Conservation (phyloP, 2,329 filamentous ascomycete genomes). For the Geosmithia putterillii region DNA sequence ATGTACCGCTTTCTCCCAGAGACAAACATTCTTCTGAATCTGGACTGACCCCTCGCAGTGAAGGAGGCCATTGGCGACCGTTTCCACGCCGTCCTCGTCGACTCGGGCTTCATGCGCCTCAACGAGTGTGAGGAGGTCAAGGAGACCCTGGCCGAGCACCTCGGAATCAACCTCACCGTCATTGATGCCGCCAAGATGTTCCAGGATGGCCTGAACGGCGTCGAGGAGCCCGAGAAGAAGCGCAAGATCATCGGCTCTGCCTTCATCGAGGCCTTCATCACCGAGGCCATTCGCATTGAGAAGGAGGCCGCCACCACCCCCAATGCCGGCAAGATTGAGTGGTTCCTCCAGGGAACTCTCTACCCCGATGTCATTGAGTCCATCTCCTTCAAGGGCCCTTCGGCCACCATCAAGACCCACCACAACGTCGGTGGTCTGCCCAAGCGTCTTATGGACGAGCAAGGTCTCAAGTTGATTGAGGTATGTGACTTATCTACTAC, state of each 20-base stretch:
- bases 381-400: conserved; percentile 33
- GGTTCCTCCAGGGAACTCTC: conserved; percentile 72
- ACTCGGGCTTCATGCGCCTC: conserved; percentile 69
- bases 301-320: conserved; percentile 53
- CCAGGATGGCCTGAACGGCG: conserved; percentile 61
- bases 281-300: conserved; percentile 59
- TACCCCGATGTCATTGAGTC: conserved; percentile 43
- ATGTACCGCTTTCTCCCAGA: no score
- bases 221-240: conserved; percentile 74
- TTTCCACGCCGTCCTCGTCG: conserved; percentile 67
- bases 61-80: conserved; percentile 33
- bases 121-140: conserved; percentile 78
- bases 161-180: conserved; percentile 85
- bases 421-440: conserved; percentile 59
- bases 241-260: conserved; percentile 79
- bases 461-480: neutral
- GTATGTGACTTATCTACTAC: conserved; percentile 16
- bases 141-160: conserved; percentile 61
- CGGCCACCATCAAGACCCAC: conserved; percentile 37
- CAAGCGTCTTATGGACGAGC: conserved; percentile 29
- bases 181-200: conserved; percentile 71
- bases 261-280: conserved; percentile 59
- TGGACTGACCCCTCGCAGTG: conserved; percentile 50
- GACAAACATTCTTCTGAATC: no score
- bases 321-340: conserved; percentile 66